Conservation (phyloP, 805 yeast genomes). For the Candida corydali region DNA sequence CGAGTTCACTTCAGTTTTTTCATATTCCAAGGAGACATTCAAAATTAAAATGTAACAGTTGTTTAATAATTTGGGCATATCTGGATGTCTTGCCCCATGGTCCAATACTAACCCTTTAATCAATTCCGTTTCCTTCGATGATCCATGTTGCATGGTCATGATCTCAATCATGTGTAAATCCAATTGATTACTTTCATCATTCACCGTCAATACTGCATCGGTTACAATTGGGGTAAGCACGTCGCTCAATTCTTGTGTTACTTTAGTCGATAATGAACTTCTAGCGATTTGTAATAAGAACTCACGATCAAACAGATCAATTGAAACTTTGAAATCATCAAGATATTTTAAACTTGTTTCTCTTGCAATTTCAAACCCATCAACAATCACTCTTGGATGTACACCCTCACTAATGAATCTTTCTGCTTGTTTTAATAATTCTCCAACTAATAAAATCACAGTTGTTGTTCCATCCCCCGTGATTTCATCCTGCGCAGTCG, state of each 20-base stretch:
- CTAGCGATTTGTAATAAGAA: constrained; percentile 87
- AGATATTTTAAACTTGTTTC: constrained; percentile 67
- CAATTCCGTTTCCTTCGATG: constrained; percentile 77
- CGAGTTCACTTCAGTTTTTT: constrained; percentile 95
- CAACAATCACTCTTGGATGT: constrained; percentile 91
- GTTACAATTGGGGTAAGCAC: constrained; percentile 91
- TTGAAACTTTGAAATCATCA: constrained; percentile 56
- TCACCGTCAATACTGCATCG: constrained; percentile 86
- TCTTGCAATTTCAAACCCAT: constrained; percentile 91
- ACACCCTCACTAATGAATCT: constrained; percentile 89
- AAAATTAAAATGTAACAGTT: constrained; percentile 84
- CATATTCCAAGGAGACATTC: constrained; percentile 94
- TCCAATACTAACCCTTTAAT: constrained; percentile 89
- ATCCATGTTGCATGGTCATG: constrained; percentile 95
- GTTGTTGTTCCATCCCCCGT: constrained; percentile 99
- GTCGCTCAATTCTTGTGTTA: constrained; percentile 69
- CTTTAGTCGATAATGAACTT: constrained; percentile 84
- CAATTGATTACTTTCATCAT: constrained; percentile 46
- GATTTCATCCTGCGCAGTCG: constrained; percentile 97
- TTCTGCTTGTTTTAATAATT: constrained; percentile 89
- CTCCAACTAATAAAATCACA: constrained; percentile 91
- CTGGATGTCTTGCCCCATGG: constrained; percentile 99
- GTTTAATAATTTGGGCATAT: constrained; percentile 86
- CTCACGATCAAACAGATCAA: constrained; percentile 70
- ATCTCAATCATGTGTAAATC: constrained; percentile 97